Evolutionary conservation across 768 basidiomycete genomes (phyloP).

Genomic region (Termitomyces sp.): DNA sequence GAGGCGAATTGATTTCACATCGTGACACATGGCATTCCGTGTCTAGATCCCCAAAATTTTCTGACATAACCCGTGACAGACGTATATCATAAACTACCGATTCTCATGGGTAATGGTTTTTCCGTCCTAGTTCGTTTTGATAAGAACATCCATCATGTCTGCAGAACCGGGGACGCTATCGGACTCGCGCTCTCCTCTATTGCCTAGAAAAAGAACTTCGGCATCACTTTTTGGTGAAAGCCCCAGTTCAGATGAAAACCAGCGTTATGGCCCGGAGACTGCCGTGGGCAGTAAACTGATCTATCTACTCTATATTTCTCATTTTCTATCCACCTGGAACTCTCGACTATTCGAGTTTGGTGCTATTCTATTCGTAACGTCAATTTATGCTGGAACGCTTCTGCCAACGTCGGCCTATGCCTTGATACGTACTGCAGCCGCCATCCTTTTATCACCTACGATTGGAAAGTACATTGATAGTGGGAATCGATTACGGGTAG

Average conservation of each 20-base stretch:
- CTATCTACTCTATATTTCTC: conserved; percentile 18
- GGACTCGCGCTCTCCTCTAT: neutral
- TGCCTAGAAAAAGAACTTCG: neutral
- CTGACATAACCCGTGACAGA: neutral
- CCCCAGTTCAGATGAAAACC: neutral
- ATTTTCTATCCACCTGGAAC: conserved; percentile 26
- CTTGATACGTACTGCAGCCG: conserved; percentile 15
- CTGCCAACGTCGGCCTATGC: conserved; percentile 22
- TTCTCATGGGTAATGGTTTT: neutral
- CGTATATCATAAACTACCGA: neutral
- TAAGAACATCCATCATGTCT: neutral
- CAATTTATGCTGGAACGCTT: conserved; percentile 19
- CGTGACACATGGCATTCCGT: no score
- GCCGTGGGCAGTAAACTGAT: neutral
- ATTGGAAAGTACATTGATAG: conserved; percentile 20
- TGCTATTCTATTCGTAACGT: conserved; percentile 19
- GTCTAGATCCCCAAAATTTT: no score
- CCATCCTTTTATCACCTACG: conserved; percentile 15
- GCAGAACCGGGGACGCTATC: neutral
- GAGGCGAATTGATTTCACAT: no score
- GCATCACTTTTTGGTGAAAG: neutral
- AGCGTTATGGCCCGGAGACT: neutral
- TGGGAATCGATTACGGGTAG: conserved; percentile 15
- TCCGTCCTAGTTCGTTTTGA: neutral
- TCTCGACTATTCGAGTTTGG: conserved; percentile 24